These are phyloP conservation scores for Starmerella vaccinii DNA, from an alignment of 805 yeast genomes.

Conservation along the genomic window DNA sequence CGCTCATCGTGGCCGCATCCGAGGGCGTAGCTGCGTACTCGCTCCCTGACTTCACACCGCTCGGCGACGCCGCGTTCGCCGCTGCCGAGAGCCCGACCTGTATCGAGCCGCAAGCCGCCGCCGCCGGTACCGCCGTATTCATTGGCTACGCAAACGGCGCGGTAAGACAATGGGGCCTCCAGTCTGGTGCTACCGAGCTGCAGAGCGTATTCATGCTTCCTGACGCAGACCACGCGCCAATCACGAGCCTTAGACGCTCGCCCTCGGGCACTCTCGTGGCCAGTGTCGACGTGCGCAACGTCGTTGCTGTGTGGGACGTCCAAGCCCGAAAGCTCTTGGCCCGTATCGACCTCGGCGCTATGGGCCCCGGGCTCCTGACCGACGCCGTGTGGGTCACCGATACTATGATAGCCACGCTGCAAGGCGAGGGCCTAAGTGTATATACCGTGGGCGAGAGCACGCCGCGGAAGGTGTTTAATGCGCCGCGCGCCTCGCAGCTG, in stretches of 20 bases:
- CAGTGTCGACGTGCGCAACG: conserved; percentile 4
- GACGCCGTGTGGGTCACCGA: conserved; percentile 12
- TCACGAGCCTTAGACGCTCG: neutral
- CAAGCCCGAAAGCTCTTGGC: conserved; percentile 1
- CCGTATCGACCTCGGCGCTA: neutral
- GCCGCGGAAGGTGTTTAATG: neutral
- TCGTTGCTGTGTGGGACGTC: conserved; percentile 13
- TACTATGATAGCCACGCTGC: conserved; percentile 8
- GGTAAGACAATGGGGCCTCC: conserved; percentile 12
- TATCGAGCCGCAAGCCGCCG: conserved; percentile 3
- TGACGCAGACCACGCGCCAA: conserved; percentile 2
- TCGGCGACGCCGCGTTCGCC: neutral
- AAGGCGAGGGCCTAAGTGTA: conserved; percentile 2
- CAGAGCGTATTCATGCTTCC: conserved; percentile 11
- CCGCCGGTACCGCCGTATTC: neutral
- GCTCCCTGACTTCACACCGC: neutral
- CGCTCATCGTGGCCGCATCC: neutral
- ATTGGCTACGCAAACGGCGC: conserved; percentile 14
- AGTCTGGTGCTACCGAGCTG: neutral
- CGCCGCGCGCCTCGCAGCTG: conserved; percentile 39
- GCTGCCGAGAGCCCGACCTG: conserved; percentile 8
- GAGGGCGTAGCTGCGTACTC: neutral
- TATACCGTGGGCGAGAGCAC: neutral
- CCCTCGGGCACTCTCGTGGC: conserved; percentile 7
- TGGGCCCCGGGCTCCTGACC: neutral